Evolutionary conservation across 1,139 yeast genomes (phyloP).

Genomic region (Taiozyma sp.): DNA sequence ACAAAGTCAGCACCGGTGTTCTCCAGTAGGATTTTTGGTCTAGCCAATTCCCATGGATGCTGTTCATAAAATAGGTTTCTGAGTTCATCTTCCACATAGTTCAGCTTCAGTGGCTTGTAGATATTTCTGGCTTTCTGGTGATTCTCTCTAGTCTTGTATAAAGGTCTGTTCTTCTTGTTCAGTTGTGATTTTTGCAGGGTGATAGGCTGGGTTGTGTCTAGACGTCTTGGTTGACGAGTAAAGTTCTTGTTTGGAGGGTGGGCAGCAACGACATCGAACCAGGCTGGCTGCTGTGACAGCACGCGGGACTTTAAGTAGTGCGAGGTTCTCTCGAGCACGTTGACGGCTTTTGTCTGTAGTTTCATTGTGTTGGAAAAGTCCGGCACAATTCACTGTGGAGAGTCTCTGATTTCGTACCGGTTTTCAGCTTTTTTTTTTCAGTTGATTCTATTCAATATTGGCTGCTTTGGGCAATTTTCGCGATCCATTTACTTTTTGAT

Average conservation of each 20-base stretch:
- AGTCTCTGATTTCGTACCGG: neutral
- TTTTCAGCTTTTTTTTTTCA: neutral
- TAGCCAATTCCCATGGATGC: conserved; percentile 97
- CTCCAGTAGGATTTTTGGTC: conserved; percentile 86
- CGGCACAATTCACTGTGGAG: conserved; percentile 10
- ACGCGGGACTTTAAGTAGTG: conserved; percentile 63
- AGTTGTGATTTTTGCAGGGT: conserved; percentile 19
- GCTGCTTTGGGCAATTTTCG: neutral
- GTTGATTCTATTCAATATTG: too few species aligned
- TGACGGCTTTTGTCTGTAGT: conserved; percentile 21
- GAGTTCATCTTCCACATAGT: conserved; percentile 75
- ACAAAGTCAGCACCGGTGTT: conserved; percentile 52
- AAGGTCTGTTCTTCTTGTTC: conserved; percentile 26
- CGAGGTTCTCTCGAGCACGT: conserved; percentile 70
- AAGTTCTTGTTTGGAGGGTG: conserved; percentile 72
- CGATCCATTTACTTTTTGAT: neutral
- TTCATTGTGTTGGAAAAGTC: conserved; percentile 13
- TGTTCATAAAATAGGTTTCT: conserved; percentile 80
- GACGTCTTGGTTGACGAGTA: conserved; percentile 39
- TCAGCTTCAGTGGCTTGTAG: conserved; percentile 42
- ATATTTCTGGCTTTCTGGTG: conserved; percentile 35
- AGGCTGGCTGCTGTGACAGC: conserved; percentile 65
- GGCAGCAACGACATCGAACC: conserved; percentile 79
- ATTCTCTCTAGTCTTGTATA: conserved; percentile 24
- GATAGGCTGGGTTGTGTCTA: conserved; percentile 26